Base-by-base conservation (phyloP, 2,329 filamentous ascomycete genomes). In the Ilyonectria sp. region DNA sequence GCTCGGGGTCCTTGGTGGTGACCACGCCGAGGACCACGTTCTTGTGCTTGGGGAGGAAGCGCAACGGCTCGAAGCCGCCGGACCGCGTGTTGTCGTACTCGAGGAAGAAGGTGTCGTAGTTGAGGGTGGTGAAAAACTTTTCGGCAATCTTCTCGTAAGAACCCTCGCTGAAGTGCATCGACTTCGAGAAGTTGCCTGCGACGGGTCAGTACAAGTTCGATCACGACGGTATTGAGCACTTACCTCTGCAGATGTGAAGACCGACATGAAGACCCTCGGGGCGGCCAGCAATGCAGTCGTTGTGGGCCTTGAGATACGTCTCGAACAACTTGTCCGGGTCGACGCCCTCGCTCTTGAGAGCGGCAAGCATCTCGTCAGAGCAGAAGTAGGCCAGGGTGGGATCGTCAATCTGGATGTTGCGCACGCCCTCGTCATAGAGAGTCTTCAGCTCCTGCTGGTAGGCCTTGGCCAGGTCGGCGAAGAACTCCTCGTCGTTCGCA, bases 281-380 rank as follows among this genome's bases (percentile, higher is more conserved):
- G 0, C 89, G 85, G 69, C 85, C 84, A 31, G 84, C 81, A 73
- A 93, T 86, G 77, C 89, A 91, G 77, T 92, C 90, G 76, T 94
- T 94, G 84, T 94, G 93, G 73, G 92, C 88, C 78, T 89, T 87
- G 79, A 94, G 88, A 77, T 94, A 94, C 35, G 88, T 85, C 72
- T 92, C 88, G 57, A 94, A 86, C 70, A 93, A 86, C 68, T 89
- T 87, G 43, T 92, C 90, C 13, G 90, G 85, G 19, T 89, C 85
- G 49, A 86, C 82, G 71, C 92, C 91, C 23, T 86, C 85, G 63
- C 86, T 83, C 81, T 85, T 75, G 63, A 84, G 89, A 31, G 89
- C 88, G 62, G 84, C 81, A 17, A 90, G 81, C 89, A 92, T 92
- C 69, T 89, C 88, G 43, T 92, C 87, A 5, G 88, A 91, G 81